Evolutionary conservation across 371 early-diverging fungal species (phyloP).

Genomic region (Nematocida major): DNA sequence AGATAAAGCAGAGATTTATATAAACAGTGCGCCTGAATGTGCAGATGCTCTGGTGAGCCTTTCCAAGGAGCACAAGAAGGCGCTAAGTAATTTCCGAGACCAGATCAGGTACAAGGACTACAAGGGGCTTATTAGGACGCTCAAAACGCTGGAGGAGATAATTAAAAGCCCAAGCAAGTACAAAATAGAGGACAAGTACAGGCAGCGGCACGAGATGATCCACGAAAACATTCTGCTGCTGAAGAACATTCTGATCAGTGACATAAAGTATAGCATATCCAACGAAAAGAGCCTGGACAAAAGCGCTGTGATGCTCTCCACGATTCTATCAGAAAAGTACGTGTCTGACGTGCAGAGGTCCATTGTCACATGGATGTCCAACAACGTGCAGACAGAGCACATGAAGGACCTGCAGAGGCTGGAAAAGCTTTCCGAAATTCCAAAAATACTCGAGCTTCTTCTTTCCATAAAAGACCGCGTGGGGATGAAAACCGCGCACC

Average conservation of each 20-base stretch:
- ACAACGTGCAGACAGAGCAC: conserved; percentile 9
- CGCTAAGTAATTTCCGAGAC: conserved; percentile 42
- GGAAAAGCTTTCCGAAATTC: conserved; percentile 9
- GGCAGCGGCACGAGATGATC: neutral
- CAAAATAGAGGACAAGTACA: conserved; percentile 46
- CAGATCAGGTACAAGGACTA: conserved; percentile 52
- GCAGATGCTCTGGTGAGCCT: neutral
- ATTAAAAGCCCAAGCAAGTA: neutral
- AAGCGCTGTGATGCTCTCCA: conserved; percentile 40
- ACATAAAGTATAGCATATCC: conserved; percentile 40
- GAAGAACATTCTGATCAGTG: conserved; percentile 48
- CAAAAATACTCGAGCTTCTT: neutral
- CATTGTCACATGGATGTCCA: conserved; percentile 51
- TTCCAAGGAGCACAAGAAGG: conserved; percentile 40
- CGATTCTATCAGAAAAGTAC: conserved; percentile 36
- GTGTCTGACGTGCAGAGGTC: conserved; percentile 39
- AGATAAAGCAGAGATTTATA: neutral
- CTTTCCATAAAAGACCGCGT: conserved; percentile 30
- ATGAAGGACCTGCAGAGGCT: conserved; percentile 28
- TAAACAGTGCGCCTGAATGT: neutral
- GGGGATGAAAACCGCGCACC: conserved; percentile 48
- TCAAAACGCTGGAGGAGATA: conserved; percentile 2
- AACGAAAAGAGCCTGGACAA: conserved; percentile 47
- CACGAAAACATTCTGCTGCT: conserved; percentile 46
- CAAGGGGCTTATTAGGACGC: conserved; percentile 38